phyloP scores from a whole-genome alignment of 2,329 filamentous ascomycete species.

The Rugonectria rugulosa region DNA sequence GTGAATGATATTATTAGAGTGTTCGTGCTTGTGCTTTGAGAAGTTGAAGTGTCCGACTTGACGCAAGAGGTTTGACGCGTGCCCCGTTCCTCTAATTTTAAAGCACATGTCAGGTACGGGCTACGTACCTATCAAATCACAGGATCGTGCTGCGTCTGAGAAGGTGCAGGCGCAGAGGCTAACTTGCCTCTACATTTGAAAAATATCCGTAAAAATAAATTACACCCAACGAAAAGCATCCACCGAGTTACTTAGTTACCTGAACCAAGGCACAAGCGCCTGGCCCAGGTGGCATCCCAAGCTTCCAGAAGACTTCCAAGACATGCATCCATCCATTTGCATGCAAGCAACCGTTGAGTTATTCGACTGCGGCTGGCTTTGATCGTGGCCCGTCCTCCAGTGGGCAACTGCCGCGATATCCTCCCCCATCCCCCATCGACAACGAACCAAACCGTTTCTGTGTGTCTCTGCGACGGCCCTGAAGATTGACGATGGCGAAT shows the following conservation, averaged over 20 bases:
- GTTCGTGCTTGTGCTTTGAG: too few relatives aligned
- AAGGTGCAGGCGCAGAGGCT: too few relatives aligned
- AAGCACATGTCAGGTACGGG: slow-evolving; percentile 3
- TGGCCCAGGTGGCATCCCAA: slow-evolving; percentile 2
- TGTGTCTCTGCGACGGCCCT: slow-evolving; percentile 20
- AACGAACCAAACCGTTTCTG: slow-evolving; percentile 14
- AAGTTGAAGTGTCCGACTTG: too few relatives aligned
- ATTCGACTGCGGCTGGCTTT: slow-evolving; percentile 4
- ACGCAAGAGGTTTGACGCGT: slow-evolving; percentile 9
- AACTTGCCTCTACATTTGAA: too few relatives aligned
- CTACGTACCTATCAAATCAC: not conserved
- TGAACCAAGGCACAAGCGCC: not conserved
- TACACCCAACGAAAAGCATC: not conserved
- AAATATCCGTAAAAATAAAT: slow-evolving; percentile 21
- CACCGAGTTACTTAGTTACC: too few relatives aligned
- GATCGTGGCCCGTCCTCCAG: not conserved
- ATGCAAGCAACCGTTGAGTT: not conserved
- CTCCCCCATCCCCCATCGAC: not conserved
- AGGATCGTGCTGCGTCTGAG: not conserved
- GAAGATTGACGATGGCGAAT: slow-evolving; percentile 37
- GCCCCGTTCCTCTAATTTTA: slow-evolving; percentile 27
- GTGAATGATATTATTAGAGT: slow-evolving; percentile 5
- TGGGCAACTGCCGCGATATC: slow-evolving; percentile 7
- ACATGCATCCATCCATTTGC: slow-evolving; percentile 10
- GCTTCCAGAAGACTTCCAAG: slow-evolving; percentile 21